Base-by-base conservation (phyloP, 2,329 filamentous ascomycete genomes). In the Achaetomium macrosporum region DNA sequence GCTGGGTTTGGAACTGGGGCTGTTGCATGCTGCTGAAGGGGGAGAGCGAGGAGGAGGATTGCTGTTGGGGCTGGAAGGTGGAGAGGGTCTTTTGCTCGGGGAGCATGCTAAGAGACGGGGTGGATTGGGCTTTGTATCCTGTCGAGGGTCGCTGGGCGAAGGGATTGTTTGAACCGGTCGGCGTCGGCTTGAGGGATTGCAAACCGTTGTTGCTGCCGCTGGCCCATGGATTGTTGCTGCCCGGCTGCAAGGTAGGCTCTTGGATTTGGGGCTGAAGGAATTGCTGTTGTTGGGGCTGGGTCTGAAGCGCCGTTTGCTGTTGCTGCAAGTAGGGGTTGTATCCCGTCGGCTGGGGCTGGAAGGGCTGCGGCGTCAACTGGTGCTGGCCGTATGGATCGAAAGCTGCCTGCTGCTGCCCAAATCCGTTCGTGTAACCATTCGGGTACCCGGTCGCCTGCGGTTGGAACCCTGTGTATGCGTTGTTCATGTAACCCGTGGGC, bases 141-240 rank as follows among this genome's bases (percentile, higher is more conserved):
- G 57, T 47, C 2, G 47, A 47, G 3, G 58, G 60, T 33, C 63
- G 60, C 53, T 65, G 65, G 2, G 93, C 92, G 66, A 99, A 99
- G 2, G 93, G 93, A 67, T 99, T 99, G 76, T 99, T 99, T 15
- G 93, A 97, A 44, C 93, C 93, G 2, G 93, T 99, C 3, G 88
- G 86, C 66, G 90, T 87, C 5, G 90, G 87, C 66, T 87, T 85
- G 58, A 96, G 72, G 2, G 84, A 71, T 48, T 87, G 79, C 47
- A 83, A 75, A 56, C 72, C 76, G 58, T 76, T 77, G 61, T 75
- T 79, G 29, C 78, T 79, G 62, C 75, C 79, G 29, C 78, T 79
- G 20, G 89, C 87, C 89, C 92, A 99, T 0, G 93, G 93, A 68
- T 99, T 99, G 73, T 97, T 95, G 69, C 83, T 95, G 35, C 90